Percentiles rank a stretch among this genome's conserved stretches.
Evolutionary conservation across 768 basidiomycete species (phyloP).

Genomic region (Pluteus cervinus): DNA sequence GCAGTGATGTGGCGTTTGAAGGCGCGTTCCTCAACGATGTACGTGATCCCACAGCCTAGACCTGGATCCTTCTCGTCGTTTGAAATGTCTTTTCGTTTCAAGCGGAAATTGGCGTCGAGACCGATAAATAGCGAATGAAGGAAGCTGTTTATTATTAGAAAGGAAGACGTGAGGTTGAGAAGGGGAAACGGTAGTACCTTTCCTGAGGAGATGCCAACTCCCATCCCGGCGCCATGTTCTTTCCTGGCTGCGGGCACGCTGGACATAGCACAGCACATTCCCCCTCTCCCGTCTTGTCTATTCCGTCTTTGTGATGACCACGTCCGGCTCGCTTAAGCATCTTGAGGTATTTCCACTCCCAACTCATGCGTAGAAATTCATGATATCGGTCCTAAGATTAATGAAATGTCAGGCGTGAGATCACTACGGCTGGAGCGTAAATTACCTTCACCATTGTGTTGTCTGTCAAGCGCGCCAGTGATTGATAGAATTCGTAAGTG

Average conservation of each 20-base stretch:
- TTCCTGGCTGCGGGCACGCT: slow-evolving; percentile 5
- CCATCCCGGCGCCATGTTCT: slow-evolving; percentile 1
- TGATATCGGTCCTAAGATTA: slow-evolving; percentile 1
- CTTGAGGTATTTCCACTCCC: neutral
- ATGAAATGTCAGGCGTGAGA: too few relatives aligned
- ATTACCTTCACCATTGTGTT: neutral
- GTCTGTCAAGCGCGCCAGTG: slow-evolving; percentile 2
- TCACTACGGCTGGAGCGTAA: too few relatives aligned
- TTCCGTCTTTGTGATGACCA: slow-evolving; percentile 4
- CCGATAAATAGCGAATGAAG: slow-evolving; percentile 11
- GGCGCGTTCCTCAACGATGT: slow-evolving; percentile 10
- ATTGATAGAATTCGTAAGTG: slow-evolving; percentile 8
- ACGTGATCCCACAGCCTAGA: slow-evolving; percentile 14
- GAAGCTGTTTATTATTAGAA: slow-evolving; percentile 6
- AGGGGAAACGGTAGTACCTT: neutral
- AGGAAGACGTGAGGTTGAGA: neutral
- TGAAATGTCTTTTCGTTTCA: slow-evolving; percentile 9
- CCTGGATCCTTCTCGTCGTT: slow-evolving; percentile 13
- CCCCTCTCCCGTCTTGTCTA: slow-evolving; percentile 3
- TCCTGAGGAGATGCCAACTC: neutral
- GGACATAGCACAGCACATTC: slow-evolving; percentile 4
- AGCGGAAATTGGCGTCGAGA: slow-evolving; percentile 15
- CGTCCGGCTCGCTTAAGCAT: slow-evolving; percentile 4
- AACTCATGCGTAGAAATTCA: neutral
- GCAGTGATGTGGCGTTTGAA: slow-evolving; percentile 7